These are phyloP conservation scores for Calocybe cyanea DNA, from an alignment of 768 basidiomycete species.

Conservation along the genomic window DNA sequence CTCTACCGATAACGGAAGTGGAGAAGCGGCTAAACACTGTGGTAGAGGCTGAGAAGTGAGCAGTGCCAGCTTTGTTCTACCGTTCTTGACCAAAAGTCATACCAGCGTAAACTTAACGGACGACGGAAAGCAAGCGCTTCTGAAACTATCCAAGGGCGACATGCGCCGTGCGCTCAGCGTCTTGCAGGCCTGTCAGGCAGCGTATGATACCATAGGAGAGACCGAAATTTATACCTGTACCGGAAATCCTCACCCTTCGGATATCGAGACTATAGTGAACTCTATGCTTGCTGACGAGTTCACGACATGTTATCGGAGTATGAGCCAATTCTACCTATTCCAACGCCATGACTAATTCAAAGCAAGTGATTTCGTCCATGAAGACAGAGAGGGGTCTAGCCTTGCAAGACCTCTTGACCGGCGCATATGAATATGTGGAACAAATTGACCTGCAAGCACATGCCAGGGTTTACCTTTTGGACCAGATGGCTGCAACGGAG, in stretches of 20 bases:
- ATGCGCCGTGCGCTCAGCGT: constrained; percentile 97
- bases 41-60: constrained; percentile 77
- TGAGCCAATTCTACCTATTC: constrained; percentile 18
- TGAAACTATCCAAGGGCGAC: constrained; percentile 95
- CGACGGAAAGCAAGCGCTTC: constrained; percentile 83
- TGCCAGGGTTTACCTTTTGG: constrained; percentile 87
- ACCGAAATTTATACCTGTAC: constrained; percentile 95
- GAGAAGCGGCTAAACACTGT: constrained; percentile 78
- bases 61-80: not conserved
- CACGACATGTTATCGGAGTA: constrained; percentile 83
- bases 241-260: constrained; percentile 91
- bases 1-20: constrained; percentile 80
- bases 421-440: constrained; percentile 87
- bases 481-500: constrained; percentile 95
- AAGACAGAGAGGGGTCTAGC: constrained; percentile 94
- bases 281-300: constrained; percentile 97
- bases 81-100: not conserved
- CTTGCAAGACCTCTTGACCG: constrained; percentile 88
- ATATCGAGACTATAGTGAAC: constrained; percentile 90
- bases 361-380: constrained; percentile 75
- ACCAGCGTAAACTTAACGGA: constrained; percentile 78
- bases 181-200: constrained; percentile 96
- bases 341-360: constrained; percentile 1
- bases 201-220: constrained; percentile 86
- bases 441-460: constrained; percentile 82